Evolutionary conservation across 345 rosid species (phyloP), one percentile per base, ranked within the genome.

Genomic region (Heritiera fomes): DNA sequence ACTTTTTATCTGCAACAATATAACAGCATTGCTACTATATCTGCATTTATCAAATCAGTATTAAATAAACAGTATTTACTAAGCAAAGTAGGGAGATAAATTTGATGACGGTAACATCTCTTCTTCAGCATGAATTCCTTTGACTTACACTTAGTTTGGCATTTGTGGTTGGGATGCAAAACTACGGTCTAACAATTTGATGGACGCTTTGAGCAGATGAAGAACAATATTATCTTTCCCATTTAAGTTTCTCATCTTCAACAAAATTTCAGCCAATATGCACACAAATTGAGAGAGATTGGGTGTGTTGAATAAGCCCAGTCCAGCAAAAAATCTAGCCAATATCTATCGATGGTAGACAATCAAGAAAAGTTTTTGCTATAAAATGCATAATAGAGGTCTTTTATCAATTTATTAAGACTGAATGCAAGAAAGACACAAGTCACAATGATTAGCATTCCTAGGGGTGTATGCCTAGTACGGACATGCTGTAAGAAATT

Each of bases 161-260:
- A 63, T 6, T 63, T 62, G 41, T 30, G n/a, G 43, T 13, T 32
- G 10, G 45, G 68, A 5, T 63, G 9, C 43, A 32, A 63, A 32
- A 63, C 43, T 63, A n/a, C 13, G 45, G 43, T 13, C 68, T 34
- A 63, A 64, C 67, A 64, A 45, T 66, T 77, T 59, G 6, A 67
- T 66, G 52, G 8, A 18, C 32, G 69, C 56, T 69, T 52, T 17
- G 65, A 71, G 38, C 6, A 47, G 11, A 78, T 62, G 40, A 43
- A 38, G 14, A 72, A 53, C 28, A 52, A n/a, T 17, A 11, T 3
- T 79, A 41, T 34, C 43, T 73, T 58, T 50, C 61, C n/a, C n/a
- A 12, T 18, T 55, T 38, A 56, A 52, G 76, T 40, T 40, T 38
- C 62, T 38, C 8, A 10, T 12, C 15, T 73, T 55, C 30, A 38